phyloP scores from a whole-genome alignment of 345 rosid species.

The Acer yangbiense region DNA sequence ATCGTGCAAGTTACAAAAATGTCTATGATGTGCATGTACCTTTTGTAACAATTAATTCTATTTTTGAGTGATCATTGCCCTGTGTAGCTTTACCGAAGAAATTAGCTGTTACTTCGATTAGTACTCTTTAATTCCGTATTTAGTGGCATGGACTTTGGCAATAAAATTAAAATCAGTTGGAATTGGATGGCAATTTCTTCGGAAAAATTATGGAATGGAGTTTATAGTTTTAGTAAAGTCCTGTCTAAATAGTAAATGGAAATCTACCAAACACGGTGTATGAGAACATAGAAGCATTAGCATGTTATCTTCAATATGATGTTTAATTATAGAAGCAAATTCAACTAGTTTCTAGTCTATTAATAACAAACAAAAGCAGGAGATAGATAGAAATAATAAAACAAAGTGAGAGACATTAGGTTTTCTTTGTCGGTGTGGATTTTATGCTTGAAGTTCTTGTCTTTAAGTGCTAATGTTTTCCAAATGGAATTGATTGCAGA shows the following conservation, averaged over 20 bases:
- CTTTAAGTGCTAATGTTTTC: slow-evolving; percentile 13
- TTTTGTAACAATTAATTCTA: no score
- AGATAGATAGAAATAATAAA: not conserved
- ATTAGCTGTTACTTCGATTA: no score
- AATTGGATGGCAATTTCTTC: not conserved
- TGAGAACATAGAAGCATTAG: not conserved
- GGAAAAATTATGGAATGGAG: not conserved
- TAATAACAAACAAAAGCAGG: not conserved
- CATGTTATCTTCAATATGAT: not conserved
- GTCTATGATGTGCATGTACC: not conserved
- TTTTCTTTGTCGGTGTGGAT: not conserved
- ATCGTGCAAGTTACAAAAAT: not conserved
- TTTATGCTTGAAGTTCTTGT: slow-evolving; percentile 2
- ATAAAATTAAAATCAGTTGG: not conserved
- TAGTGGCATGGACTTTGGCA: not conserved
- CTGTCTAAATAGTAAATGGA: not conserved
- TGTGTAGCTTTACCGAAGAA: not conserved
- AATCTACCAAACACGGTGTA: not conserved
- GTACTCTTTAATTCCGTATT: not conserved
- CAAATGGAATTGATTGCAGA: slow-evolving; percentile 20
- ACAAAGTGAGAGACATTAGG: not conserved
- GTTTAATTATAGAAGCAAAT: not conserved
- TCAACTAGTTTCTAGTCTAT: not conserved
- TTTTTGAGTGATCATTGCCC: not conserved
- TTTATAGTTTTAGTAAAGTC: not conserved